Evolutionary conservation across 345 rosid species (phyloP), one percentile per base, ranked within the genome.

Genomic region (Toxicodendron radicans): DNA sequence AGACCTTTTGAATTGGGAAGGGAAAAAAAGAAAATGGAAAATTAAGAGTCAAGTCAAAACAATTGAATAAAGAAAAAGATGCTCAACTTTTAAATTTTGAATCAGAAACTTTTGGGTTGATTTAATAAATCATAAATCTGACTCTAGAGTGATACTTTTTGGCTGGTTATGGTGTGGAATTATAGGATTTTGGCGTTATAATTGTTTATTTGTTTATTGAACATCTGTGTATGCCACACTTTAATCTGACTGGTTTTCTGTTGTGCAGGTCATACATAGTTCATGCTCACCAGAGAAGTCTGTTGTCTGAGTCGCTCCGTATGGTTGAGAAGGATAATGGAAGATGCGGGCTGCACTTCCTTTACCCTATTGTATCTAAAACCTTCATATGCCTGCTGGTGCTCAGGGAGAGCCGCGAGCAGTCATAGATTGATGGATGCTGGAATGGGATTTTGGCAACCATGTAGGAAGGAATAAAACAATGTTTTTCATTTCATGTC

Each of bases 261-360:
- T 60, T 64, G 46, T 77, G 82, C 98, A 94, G 98, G 98, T 94
- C 76, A 65, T 87, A 82, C 80, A 68, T 84, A 86, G 88, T 89
- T 38, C 85, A 80, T 83, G 81, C 86, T 90, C 91, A 84, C 88
- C 89, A 79, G 83, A 77, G 87, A 85, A 84, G 90, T 88, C 79
- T 60, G 80, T 75, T 76, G 83, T 88, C 79, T 13, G 83, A 83
- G 87, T 84, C 80, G 75, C 85, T 79, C 85, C 78, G 54, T 70
- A 74, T 20, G 78, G 76, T 79, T 86, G 77, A 83, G 86, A 84
- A 85, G 86, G 86, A 74, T 69, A 49, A 57, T 69, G 83, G 92
- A 84, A 83, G 86, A 82, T 66, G 83, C 73, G 20, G 77, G 45
- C 71, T 67, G 75, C 79, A 85, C 88, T 79, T 86, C 82, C 84